Conservation (phyloP, 106 monocot species). For the Hemerocallis citrina region DNA sequence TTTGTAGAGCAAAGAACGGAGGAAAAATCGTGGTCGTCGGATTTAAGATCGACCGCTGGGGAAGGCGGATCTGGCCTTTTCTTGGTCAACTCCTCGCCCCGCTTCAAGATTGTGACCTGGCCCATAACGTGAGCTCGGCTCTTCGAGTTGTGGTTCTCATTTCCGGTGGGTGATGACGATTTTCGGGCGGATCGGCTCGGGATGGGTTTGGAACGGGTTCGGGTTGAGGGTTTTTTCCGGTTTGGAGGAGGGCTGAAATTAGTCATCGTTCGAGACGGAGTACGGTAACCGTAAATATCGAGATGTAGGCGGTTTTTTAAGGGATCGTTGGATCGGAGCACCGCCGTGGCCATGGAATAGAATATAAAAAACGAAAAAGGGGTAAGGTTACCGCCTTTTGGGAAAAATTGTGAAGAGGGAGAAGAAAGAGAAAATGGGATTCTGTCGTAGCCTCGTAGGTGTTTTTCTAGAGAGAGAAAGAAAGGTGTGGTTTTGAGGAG, state of each 20-base stretch:
- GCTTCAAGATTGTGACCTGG: conserved; percentile 28
- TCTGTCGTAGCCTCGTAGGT: too few species aligned
- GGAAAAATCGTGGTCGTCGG: neutral
- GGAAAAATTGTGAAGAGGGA: neutral
- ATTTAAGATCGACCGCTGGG: neutral
- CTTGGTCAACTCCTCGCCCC: conserved; percentile 14
- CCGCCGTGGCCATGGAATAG: conserved; percentile 9
- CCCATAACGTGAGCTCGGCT: conserved; percentile 23
- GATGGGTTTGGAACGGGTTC: neutral
- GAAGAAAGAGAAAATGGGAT: neutral
- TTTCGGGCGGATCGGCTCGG: neutral
- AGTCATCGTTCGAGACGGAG: conserved; percentile 9
- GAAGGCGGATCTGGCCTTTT: neutral
- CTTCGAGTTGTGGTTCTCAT: neutral
- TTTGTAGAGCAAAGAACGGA: conserved; percentile 11
- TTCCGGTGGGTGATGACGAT: neutral
- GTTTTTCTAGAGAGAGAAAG: neutral
- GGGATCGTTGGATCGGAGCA: conserved; percentile 15
- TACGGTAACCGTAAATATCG: conserved; percentile 7
- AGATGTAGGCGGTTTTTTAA: neutral
- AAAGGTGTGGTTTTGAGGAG: neutral
- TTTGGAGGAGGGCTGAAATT: too few species aligned
- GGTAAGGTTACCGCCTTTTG: conserved; percentile 5
- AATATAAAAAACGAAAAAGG: too few species aligned
- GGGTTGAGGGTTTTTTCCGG: neutral